Conservation (phyloP, 805 yeast species). For the Cyberlindnera petersonii region DNA sequence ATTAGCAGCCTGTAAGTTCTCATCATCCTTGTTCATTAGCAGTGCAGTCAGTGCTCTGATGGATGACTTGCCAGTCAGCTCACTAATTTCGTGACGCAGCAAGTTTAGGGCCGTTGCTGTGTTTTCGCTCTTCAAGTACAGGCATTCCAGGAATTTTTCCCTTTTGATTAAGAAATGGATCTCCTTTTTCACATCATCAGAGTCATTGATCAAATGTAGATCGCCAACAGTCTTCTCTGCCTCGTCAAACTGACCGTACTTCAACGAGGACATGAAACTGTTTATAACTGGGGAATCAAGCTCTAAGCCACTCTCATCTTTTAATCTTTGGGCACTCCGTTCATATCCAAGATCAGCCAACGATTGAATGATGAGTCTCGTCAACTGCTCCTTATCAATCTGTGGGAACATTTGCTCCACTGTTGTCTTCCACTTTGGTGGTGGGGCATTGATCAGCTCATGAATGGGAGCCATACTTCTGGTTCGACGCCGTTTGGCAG, state of each 20-base stretch:
- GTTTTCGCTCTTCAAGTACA: constrained; percentile 32
- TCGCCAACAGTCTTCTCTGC: constrained; percentile 32
- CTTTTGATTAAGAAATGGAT: constrained; percentile 35
- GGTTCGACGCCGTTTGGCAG: neutral
- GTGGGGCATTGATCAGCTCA: constrained; percentile 12
- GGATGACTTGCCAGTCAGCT: constrained; percentile 24
- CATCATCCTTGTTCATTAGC: constrained; percentile 26
- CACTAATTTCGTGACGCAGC: constrained; percentile 35
- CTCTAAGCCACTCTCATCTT: constrained; percentile 37
- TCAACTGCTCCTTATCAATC: constrained; percentile 34
- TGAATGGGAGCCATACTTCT: constrained; percentile 19
- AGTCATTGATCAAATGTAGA: constrained; percentile 19
- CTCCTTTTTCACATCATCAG: constrained; percentile 11
- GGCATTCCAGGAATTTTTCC: constrained; percentile 39
- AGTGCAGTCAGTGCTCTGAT: constrained; percentile 30
- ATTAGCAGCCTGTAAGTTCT: constrained; percentile 22
- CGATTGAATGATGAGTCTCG: constrained; percentile 47
- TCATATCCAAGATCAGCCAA: constrained; percentile 46
- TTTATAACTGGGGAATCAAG: constrained; percentile 42
- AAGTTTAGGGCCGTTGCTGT: constrained; percentile 34
- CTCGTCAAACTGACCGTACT: constrained; percentile 39
- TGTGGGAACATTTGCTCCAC: constrained; percentile 19
- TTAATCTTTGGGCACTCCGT: constrained; percentile 36
- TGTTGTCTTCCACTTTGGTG: neutral
- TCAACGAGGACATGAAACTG: constrained; percentile 35